Conservation (phyloP, 306 rosid genomes). For the Carpinus viminea region DNA sequence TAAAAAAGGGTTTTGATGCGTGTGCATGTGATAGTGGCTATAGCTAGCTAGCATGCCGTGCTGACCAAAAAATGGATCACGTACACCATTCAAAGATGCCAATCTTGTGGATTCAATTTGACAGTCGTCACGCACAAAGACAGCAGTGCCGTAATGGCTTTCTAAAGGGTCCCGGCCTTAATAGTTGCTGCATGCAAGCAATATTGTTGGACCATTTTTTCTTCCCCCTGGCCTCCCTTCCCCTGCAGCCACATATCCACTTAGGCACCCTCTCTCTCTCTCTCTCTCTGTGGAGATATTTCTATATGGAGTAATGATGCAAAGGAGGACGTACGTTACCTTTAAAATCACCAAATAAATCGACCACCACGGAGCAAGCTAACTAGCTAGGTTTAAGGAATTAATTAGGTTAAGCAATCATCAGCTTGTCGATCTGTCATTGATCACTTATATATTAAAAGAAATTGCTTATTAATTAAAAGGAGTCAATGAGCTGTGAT, state of each 20-base stretch:
- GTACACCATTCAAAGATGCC: slow-evolving; percentile 53
- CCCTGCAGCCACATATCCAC: slow-evolving; percentile 17
- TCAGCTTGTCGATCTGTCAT: too few relatives aligned
- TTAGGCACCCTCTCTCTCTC: neutral
- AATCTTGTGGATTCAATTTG: slow-evolving; percentile 39
- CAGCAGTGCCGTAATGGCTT: slow-evolving; percentile 57
- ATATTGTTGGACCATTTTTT: slow-evolving; percentile 45
- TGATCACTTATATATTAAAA: too few relatives aligned
- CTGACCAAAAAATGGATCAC: slow-evolving; percentile 27
- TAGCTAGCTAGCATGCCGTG: slow-evolving; percentile 24
- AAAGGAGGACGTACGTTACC: too few relatives aligned
- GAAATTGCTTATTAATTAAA: too few relatives aligned
- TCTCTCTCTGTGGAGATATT: too few relatives aligned
- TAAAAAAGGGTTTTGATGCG: slow-evolving; percentile 4
- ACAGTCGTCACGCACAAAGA: neutral
- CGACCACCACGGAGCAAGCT: too few relatives aligned
- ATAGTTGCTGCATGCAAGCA: slow-evolving; percentile 32
- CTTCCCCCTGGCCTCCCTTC: neutral
- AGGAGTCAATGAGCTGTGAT: too few relatives aligned
- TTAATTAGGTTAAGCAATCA: too few relatives aligned
- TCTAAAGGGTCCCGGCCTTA: slow-evolving; percentile 31
- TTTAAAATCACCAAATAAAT: too few relatives aligned
- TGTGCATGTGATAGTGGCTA: neutral
- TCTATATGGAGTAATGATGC: too few relatives aligned
- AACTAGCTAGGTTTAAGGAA: too few relatives aligned